These are phyloP conservation scores for Discostella stelligeroides DNA, from an alignment of 108 stramenopile species.

Conservation along the genomic window DNA sequence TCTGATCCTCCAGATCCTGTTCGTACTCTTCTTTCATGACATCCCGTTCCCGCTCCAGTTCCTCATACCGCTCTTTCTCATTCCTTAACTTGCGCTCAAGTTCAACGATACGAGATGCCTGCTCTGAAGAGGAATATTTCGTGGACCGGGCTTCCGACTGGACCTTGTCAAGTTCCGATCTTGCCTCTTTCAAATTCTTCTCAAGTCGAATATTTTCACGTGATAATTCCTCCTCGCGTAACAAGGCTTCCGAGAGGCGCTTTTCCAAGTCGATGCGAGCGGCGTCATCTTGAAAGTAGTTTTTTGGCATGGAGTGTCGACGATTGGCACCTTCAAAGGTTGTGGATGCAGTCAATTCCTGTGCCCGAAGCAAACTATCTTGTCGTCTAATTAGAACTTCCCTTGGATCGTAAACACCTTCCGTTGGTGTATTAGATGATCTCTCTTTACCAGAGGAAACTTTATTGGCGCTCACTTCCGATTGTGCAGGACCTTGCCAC, in stretches of 20 bases:
- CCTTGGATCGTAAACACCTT: not conserved
- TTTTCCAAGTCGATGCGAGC: conserved; percentile 34
- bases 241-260: conserved; percentile 22
- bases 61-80: conserved; percentile 32
- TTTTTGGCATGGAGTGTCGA: conserved; percentile 9
- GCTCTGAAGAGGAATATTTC: conserved; percentile 37
- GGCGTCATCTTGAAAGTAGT: too few species aligned
- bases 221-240: conserved; percentile 37
- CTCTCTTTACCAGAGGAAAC: too few species aligned
- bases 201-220: conserved; percentile 36
- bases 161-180: conserved; percentile 35
- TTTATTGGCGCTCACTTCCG: too few species aligned
- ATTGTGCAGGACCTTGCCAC: not conserved
- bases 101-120: conserved; percentile 32
- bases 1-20: conserved; percentile 49
- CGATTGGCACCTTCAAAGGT: not conserved
- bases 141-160: conserved; percentile 27
- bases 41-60: conserved; percentile 42
- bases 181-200: conserved; percentile 19
- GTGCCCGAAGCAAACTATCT: conserved; percentile 27
- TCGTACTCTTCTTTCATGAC: conserved; percentile 50
- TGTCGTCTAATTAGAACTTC: not conserved
- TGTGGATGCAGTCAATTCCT: conserved; percentile 17
- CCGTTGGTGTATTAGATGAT: not conserved
- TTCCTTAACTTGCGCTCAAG: conserved; percentile 42